Base-by-base conservation (phyloP, 768 basidiomycete species). In the Lactifluus piperatus region DNA sequence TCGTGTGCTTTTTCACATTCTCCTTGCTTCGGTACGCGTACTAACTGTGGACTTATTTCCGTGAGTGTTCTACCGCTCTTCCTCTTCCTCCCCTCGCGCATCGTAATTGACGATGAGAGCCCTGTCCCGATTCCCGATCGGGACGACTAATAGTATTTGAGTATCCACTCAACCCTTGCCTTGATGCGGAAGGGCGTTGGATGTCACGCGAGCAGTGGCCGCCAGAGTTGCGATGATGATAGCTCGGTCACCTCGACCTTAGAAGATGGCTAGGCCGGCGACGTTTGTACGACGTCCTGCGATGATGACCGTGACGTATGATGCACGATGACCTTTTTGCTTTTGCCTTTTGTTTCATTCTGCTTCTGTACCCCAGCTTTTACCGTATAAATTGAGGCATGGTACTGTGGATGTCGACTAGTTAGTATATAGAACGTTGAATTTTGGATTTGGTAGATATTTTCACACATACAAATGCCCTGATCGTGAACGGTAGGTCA, bases 161-260 rank as follows among this genome's bases (percentile, higher is more conserved):
- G 34, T 91, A 83, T 67, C 79, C 79, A 20, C 75, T 77, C 11
- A 92, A 91, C 66, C 86, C 86, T 39, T 79, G 90, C 16, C 91
- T 89, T 69, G 85, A 86, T 67, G 63, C 67, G 1, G 79, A 84
- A 47, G 90, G 90, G 51, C 75, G 81, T 39, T 85, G 84, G 83
- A 71, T 77, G 54, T 76, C 78, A 66, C 77, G 90, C 37, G 73
- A 70, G 26, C 85, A 88, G 56, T 91, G 90, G 90, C 88, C 88
- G 0, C 68, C 68, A 54, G 81, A 79, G 56, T 69, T 90, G 66
- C 81, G 73, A 62, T 90, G 75, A 49, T 18, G 11, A 22, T 22
- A 22, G 5, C 16, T 56, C 27, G 11, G 18, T 36, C 22, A 22
- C 11, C 22, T 24, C 49, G 4, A 18, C 43, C 34, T 34, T 16